phyloP scores from a whole-genome alignment of 768 basidiomycete genomes.

The Antrodiella citrinella region DNA sequence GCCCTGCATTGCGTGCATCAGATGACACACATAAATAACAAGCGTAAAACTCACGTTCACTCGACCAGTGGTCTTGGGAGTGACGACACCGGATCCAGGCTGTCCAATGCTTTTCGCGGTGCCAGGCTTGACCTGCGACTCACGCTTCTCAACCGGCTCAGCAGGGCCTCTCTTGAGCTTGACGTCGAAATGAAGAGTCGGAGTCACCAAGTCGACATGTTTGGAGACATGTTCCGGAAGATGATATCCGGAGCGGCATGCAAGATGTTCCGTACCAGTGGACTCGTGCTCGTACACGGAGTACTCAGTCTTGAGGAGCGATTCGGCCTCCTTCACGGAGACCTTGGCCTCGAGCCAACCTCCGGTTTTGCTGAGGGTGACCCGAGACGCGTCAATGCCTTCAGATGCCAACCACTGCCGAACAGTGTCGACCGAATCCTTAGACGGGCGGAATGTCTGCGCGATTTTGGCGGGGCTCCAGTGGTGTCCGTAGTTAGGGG shows the following conservation, averaged over 20 bases:
- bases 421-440: constrained; percentile 34
- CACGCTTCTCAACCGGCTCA: constrained; percentile 1
- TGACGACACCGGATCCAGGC: constrained; percentile 11
- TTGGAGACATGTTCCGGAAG: constrained; percentile 49
- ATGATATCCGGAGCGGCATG: constrained; percentile 56
- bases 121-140: background rate
- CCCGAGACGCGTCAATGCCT: constrained; percentile 32
- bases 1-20: constrained; percentile 8
- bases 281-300: constrained; percentile 46
- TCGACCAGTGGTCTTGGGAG: constrained; percentile 9
- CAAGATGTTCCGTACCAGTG: constrained; percentile 44
- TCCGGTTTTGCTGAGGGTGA: constrained; percentile 31
- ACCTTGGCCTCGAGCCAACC: constrained; percentile 35
- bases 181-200: constrained; percentile 59
- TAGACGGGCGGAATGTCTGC: constrained; percentile 37
- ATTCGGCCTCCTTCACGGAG: constrained; percentile 36
- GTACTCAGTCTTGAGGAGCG: constrained; percentile 40
- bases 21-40: constrained; percentile 9
- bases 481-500: constrained; percentile 42
- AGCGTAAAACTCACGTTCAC: constrained; percentile 4
- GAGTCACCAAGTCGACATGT: constrained; percentile 61
- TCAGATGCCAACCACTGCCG: constrained; percentile 33
- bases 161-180: constrained; percentile 32
- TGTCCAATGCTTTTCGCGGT: constrained; percentile 1
- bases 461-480: constrained; percentile 37